These are phyloP conservation scores for Cystobasidium sp. DNA, from an alignment of 1,284 basidiomycete genomes.

Conservation along the genomic window DNA sequence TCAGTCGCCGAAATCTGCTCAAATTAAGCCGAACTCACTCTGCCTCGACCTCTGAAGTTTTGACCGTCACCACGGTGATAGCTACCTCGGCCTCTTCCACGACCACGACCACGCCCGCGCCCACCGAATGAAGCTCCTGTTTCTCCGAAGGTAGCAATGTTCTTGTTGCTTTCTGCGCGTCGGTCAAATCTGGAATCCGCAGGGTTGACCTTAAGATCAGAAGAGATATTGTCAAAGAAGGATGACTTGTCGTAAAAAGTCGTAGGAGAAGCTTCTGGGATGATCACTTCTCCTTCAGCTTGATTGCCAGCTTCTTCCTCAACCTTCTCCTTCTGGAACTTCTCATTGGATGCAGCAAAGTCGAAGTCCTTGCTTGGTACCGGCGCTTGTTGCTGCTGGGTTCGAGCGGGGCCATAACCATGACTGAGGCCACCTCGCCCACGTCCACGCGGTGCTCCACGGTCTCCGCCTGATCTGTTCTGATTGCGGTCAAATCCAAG, in stretches of 20 bases:
- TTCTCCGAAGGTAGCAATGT: slow-evolving; percentile 54
- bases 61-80: background rate
- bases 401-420: slow-evolving; percentile 8
- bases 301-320: slow-evolving; percentile 14
- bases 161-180: slow-evolving; percentile 50
- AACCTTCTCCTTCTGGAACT: slow-evolving; percentile 51
- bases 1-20: background rate
- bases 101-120: slow-evolving; percentile 30
- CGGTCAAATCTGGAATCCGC: slow-evolving; percentile 47
- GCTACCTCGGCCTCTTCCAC: slow-evolving; percentile 27
- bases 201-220: slow-evolving; percentile 46
- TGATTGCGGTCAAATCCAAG: slow-evolving; percentile 16
- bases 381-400: slow-evolving; percentile 10
- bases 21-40: background rate
- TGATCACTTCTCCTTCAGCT: slow-evolving; percentile 47
- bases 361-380: slow-evolving; percentile 53
- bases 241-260: slow-evolving; percentile 50
- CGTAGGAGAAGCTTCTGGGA: slow-evolving; percentile 39
- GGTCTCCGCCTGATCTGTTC: background rate
- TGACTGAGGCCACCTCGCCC: slow-evolving; percentile 3
- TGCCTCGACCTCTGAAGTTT: slow-evolving; percentile 8
- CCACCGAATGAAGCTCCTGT: slow-evolving; percentile 21
- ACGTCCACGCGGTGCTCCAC: background rate
- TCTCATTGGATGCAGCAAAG: slow-evolving; percentile 52
- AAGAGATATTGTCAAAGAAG: slow-evolving; percentile 55